phyloP scores from a whole-genome alignment of 202 grass and related monocot genomes.

The Schoenoplectus tabernaemontani region DNA sequence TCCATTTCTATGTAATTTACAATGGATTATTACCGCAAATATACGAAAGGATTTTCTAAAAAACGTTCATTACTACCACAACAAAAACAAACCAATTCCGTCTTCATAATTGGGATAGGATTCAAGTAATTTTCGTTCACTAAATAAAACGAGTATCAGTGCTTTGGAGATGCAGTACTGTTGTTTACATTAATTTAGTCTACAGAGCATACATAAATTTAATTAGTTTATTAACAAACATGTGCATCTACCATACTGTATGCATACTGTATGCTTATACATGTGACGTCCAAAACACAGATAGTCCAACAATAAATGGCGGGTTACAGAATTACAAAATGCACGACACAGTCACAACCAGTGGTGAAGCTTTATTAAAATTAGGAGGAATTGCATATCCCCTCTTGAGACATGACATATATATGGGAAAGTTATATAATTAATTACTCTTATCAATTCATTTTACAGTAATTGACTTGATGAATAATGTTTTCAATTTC shows the following conservation, averaged over 20 bases:
- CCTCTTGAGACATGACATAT: not conserved
- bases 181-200: not conserved
- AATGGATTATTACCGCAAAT: not conserved
- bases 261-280: not conserved
- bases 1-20: not conserved
- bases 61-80: not conserved
- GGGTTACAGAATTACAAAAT: slow-evolving; percentile 11
- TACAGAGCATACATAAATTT: too few species aligned
- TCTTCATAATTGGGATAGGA: too few species aligned
- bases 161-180: not conserved
- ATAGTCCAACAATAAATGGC: slow-evolving; percentile 6
- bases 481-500: not conserved
- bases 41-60: not conserved
- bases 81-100: too few species aligned
- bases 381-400: not conserved
- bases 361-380: not conserved
- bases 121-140: too few species aligned
- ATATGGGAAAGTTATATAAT: not conserved
- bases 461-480: not conserved
- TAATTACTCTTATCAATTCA: not conserved
- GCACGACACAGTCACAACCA: not conserved
- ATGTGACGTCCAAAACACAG: slow-evolving; percentile 3
- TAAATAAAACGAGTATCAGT: not conserved
- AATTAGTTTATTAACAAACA: too few species aligned
- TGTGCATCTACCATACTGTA: not conserved